A percentile compares a stretch with the other conserved stretches of the same genome.
These are phyloP conservation scores for Stephania yunnanensis DNA, from an alignment of 164 flowering plant species.

Conservation along the genomic window DNA sequence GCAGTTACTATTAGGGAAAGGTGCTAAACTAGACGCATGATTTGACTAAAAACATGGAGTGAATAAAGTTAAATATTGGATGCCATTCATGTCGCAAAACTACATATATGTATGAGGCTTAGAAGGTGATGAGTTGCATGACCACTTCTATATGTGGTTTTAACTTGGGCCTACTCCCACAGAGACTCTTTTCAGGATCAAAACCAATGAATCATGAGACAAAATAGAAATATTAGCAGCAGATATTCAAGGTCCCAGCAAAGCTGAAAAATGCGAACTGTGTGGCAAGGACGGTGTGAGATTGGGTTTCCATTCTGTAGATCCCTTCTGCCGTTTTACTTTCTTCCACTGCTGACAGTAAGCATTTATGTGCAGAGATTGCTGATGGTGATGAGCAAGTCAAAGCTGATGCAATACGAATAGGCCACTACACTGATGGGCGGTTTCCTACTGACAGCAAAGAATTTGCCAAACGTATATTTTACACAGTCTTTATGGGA, in stretches of 20 bases:
- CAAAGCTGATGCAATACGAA: slow-evolving; percentile 90
- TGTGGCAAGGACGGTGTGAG: neutral
- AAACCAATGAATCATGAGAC: neutral
- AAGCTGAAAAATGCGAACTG: neutral
- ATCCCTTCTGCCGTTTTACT: slow-evolving; percentile 5
- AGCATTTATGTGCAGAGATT: slow-evolving; percentile 51
- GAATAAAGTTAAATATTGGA: no score
- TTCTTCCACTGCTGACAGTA: slow-evolving; percentile 9
- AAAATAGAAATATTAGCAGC: neutral
- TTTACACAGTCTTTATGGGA: slow-evolving; percentile 92
- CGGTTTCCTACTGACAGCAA: slow-evolving; percentile 83
- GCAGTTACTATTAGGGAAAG: no score
- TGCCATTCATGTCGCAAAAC: no score
- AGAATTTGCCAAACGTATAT: slow-evolving; percentile 90
- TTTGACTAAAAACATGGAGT: no score
- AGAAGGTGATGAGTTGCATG: neutral
- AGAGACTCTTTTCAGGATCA: neutral
- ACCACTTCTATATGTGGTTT: neutral
- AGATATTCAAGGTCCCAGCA: neutral
- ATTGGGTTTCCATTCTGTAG: neutral
- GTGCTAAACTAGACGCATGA: no score
- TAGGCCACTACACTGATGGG: slow-evolving; percentile 76
- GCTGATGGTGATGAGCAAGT: slow-evolving; percentile 81
- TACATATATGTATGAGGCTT: neutral
- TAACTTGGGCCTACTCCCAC: neutral